A percentile compares a stretch with the other conserved stretches of the same genome.
These are phyloP conservation scores for Candida wancherniae DNA, from an alignment of 805 yeast genomes.

Conservation along the genomic window DNA sequence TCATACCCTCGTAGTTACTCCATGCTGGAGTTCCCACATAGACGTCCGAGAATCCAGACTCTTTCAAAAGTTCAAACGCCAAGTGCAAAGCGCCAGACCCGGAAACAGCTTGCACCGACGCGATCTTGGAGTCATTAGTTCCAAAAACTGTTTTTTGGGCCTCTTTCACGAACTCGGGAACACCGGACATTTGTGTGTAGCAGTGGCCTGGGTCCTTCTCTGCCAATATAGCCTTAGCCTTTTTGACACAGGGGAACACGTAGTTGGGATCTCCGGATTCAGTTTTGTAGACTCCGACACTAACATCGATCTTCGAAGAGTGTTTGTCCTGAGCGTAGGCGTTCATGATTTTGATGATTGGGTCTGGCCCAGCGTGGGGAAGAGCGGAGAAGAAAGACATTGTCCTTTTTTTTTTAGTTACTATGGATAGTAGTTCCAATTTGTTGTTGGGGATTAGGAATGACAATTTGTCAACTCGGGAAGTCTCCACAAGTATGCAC, in stretches of 20 bases:
- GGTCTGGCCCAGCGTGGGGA: conserved; percentile 12
- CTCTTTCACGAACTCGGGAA: conserved; percentile 31
- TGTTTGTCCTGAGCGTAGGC: conserved; percentile 20
- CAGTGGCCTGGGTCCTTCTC: conserved; percentile 40
- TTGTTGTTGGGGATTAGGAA: no score
- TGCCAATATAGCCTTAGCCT: conserved; percentile 30
- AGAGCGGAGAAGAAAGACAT: conserved; percentile 7
- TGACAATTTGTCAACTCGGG: no score
- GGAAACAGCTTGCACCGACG: conserved; percentile 36
- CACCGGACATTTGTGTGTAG: conserved; percentile 40
- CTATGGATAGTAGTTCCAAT: no score
- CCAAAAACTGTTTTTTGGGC: conserved; percentile 38
- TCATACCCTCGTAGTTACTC: conserved; percentile 36
- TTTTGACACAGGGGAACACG: conserved; percentile 34
- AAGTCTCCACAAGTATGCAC: no score
- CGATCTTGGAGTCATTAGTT: conserved; percentile 23
- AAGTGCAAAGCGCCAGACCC: conserved; percentile 42
- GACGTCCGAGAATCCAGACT: conserved; percentile 17
- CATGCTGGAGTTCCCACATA: conserved; percentile 38
- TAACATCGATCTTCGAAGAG: conserved; percentile 36
- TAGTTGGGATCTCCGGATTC: conserved; percentile 30
- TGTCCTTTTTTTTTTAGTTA: no score
- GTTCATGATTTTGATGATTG: conserved; percentile 16
- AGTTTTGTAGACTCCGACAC: conserved; percentile 44
- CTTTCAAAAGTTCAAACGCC: conserved; percentile 26